phyloP scores from a whole-genome alignment of 1,284 basidiomycete genomes.

The Ceraceosorus bombacis region DNA sequence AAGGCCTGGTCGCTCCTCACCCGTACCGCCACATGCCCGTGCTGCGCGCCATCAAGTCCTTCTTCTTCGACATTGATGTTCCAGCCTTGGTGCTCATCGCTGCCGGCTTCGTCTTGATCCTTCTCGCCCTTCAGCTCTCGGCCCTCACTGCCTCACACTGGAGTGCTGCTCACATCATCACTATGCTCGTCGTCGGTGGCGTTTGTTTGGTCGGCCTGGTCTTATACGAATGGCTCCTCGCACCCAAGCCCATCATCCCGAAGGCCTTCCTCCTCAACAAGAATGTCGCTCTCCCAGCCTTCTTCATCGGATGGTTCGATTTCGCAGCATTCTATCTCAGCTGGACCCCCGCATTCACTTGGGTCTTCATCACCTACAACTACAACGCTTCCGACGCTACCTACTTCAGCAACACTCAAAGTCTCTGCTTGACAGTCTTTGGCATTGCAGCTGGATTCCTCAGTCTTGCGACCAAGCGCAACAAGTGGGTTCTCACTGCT shows the following conservation, averaged over 20 bases:
- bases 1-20: slow-evolving; percentile 22
- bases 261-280: slow-evolving; percentile 39
- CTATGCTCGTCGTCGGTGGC: slow-evolving; percentile 39
- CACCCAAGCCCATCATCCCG: slow-evolving; percentile 39
- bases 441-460: slow-evolving; percentile 41
- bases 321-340: slow-evolving; percentile 41
- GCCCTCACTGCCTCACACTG: slow-evolving; percentile 27
- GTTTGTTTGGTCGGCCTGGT: slow-evolving; percentile 27
- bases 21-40: slow-evolving; percentile 28
- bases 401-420: slow-evolving; percentile 44
- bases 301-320: slow-evolving; percentile 43
- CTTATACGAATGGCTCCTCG: slow-evolving; percentile 28
- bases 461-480: slow-evolving; percentile 34
- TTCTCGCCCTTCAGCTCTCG: slow-evolving; percentile 36
- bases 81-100: slow-evolving; percentile 41
- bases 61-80: slow-evolving; percentile 30
- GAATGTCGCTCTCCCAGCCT: slow-evolving; percentile 37
- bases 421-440: slow-evolving; percentile 39
- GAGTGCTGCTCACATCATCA: slow-evolving; percentile 39
- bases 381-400: slow-evolving; percentile 18
- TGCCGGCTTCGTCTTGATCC: slow-evolving; percentile 39
- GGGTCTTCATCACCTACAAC: slow-evolving; percentile 24
- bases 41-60: slow-evolving; percentile 15
- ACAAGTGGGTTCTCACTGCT: slow-evolving; percentile 37
- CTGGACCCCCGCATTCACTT: slow-evolving; percentile 35